Base-by-base conservation (phyloP, 1,284 basidiomycete genomes). In the Leccinum fallax region DNA sequence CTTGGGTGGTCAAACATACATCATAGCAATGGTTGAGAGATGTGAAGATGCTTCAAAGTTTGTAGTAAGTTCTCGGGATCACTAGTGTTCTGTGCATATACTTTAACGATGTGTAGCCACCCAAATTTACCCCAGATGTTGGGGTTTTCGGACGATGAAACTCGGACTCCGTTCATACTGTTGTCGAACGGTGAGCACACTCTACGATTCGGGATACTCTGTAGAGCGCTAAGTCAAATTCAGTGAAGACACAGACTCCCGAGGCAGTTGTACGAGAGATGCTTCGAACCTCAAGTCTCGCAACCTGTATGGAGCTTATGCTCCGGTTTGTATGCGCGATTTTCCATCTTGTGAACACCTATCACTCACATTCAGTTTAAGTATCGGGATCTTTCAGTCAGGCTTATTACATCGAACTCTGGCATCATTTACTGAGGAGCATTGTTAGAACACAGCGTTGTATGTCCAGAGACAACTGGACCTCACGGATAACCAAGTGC, bases 111-210 rank as follows among this genome's bases (percentile, higher is more conserved):
- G 19, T 59, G 34, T 57, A 85, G 84, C 63, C 84, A 85, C 60
- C 81, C 82, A 13, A 84, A 81, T 67, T 68, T 85, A 15, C 83
- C 84, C 0, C 83, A 85, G 66, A 78, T 85, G 74, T 65, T 83
- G 7, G 84, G 83, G 1, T 82, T 82, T 64, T 85, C 84, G 0
- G 72, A 78, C n/a, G 79, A 80, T 21, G 74, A 79, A 48, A 71
- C 78, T 0, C 77, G 77, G 1, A 82, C 79, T 0, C 83, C 81
- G 0, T 85, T 85, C 65, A 81, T 85, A 55, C 65, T 85, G 5
- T 70, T 85, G 30, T 80, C 81, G 1, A 81, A 82, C 60, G 79
- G 83, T 82, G 65, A 46, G 67, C 21, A 15, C 0, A 5, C 6
- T 30, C 51, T 38, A 10, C 1, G 9, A 16, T 24, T 46, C 24